Percentiles rank a stretch among this genome's conserved stretches.
Conservation (phyloP, 306 rosid species). For the Dryas alaskensis region DNA sequence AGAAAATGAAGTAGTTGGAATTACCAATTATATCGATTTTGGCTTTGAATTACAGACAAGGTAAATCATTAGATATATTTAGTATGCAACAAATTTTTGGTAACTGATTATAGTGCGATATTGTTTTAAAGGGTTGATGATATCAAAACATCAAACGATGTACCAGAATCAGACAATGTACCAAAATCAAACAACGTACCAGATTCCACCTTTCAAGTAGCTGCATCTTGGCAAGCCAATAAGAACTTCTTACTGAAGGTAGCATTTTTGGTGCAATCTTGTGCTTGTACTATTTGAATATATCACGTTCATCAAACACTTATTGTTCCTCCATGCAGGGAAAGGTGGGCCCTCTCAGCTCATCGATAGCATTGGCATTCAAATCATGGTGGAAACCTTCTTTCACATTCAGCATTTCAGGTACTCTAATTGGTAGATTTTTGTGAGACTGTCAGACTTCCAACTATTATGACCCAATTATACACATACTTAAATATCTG, state of each 20-base stretch:
- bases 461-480: background rate
- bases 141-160: constrained; percentile 43
- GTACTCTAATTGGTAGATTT: constrained; percentile 35
- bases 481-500: background rate
- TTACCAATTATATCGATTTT: constrained; percentile 92
- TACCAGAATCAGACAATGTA: constrained; percentile 47
- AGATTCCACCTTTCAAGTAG: constrained; percentile 82
- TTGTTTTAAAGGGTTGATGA: constrained; percentile 59
- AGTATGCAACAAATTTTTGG: constrained; percentile 17
- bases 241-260: constrained; percentile 89
- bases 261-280: constrained; percentile 26
- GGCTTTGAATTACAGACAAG: constrained; percentile 88
- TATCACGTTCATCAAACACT: constrained; percentile 29
- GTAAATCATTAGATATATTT: constrained; percentile 36
- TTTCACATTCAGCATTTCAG: constrained; percentile 84
- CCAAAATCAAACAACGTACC: constrained; percentile 36
- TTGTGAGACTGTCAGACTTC: background rate
- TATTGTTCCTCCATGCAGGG: constrained; percentile 51
- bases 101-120: constrained; percentile 25
- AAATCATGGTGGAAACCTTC: constrained; percentile 99
- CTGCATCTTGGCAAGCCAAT: constrained; percentile 98
- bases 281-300: constrained; percentile 11
- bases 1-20: constrained; percentile 75
- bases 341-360: constrained; percentile 74
- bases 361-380: constrained; percentile 69